These are phyloP conservation scores for Cardamine resedifolia DNA, from an alignment of 345 rosid genomes.

Conservation along the genomic window DNA sequence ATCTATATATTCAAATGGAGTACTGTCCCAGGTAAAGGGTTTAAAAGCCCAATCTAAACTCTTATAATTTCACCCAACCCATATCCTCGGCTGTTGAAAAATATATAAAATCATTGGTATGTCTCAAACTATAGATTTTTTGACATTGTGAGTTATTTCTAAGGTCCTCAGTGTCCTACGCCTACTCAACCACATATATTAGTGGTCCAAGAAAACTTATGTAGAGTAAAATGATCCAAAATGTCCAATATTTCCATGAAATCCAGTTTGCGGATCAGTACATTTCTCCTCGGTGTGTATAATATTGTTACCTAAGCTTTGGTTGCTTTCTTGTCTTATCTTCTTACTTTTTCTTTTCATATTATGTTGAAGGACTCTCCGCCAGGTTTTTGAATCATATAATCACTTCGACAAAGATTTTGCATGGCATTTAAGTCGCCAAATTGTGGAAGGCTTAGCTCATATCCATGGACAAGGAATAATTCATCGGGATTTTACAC, in stretches of 20 bases:
- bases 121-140: neutral
- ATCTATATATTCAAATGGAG: slow-evolving; percentile 96
- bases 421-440: slow-evolving; percentile 88
- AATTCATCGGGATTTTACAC: slow-evolving; percentile 95
- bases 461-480: slow-evolving; percentile 98
- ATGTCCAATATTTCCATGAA: slow-evolving; percentile 3
- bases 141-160: neutral
- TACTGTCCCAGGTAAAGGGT: slow-evolving; percentile 79
- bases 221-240: slow-evolving; percentile 8
- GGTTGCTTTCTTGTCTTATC: slow-evolving; percentile 13
- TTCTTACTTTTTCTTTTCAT: slow-evolving; percentile 15
- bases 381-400: slow-evolving; percentile 81
- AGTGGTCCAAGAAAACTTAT: neutral
- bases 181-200: neutral
- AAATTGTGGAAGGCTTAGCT: slow-evolving; percentile 93
- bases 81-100: neutral
- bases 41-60: slow-evolving; percentile 5
- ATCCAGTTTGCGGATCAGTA: neutral
- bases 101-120: neutral
- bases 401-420: slow-evolving; percentile 73
- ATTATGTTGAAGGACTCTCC: slow-evolving; percentile 69
- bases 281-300: neutral
- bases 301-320: slow-evolving; percentile 1
- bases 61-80: neutral
- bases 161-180: slow-evolving; percentile 5